Conservation (phyloP, 1,284 basidiomycete genomes). For the Trichosporon inkin region DNA sequence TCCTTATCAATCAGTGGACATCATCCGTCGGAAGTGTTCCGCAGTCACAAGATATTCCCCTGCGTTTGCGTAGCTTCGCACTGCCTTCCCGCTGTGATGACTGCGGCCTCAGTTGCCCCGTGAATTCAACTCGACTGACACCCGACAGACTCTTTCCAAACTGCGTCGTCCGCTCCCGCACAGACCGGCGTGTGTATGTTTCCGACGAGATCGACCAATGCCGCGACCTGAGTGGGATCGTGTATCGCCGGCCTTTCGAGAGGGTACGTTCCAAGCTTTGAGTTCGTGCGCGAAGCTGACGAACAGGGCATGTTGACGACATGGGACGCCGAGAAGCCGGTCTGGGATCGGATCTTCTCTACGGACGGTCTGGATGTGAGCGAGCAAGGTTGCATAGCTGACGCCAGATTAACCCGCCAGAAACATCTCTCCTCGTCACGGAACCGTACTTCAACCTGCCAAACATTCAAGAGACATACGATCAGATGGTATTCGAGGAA, state of each 20-base stretch:
- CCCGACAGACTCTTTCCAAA: slow-evolving; percentile 64
- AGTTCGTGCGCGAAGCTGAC: slow-evolving; percentile 16
- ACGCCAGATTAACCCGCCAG: slow-evolving; percentile 63
- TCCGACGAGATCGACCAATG: slow-evolving; percentile 74
- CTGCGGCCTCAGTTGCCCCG: background rate
- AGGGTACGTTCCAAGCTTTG: slow-evolving; percentile 56
- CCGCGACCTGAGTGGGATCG: slow-evolving; percentile 69
- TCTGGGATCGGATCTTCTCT: slow-evolving; percentile 83
- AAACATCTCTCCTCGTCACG: slow-evolving; percentile 73
- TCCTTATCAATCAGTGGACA: no score
- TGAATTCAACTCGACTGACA: slow-evolving; percentile 8
- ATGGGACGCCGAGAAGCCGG: slow-evolving; percentile 85
- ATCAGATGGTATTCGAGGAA: slow-evolving; percentile 92
- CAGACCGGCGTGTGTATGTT: slow-evolving; percentile 71
- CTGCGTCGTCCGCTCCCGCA: slow-evolving; percentile 72
- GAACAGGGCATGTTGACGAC: slow-evolving; percentile 78
- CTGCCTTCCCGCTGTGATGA: no score
- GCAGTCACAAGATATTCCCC: background rate
- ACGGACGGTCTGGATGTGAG: slow-evolving; percentile 64
- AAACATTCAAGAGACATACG: slow-evolving; percentile 83
- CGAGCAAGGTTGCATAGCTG: slow-evolving; percentile 13
- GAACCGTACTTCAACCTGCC: slow-evolving; percentile 92
- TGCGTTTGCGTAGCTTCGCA: background rate
- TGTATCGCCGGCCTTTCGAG: slow-evolving; percentile 78
- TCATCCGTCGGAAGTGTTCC: no score